A percentile compares a stretch with the other conserved stretches of the same genome.
Evolutionary conservation across 257 asterid genomes (phyloP).

Genomic region (Nicotiana undulata): DNA sequence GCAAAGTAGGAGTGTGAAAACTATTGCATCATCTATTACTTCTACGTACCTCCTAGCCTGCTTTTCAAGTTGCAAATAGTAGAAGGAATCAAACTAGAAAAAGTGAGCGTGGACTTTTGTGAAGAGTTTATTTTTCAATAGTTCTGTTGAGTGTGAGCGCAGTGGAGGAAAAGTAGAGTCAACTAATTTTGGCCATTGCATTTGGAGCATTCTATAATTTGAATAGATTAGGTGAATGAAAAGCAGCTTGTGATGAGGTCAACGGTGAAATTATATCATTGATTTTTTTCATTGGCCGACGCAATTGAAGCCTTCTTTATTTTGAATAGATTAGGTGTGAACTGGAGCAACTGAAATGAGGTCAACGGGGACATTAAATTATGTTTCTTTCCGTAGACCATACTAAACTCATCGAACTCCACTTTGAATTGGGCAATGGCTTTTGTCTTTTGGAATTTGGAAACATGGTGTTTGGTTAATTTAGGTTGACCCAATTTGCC

Average conservation of each 20-base stretch:
- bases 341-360: neutral
- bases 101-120: neutral
- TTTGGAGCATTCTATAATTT: neutral
- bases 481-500: neutral
- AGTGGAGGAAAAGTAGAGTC: neutral
- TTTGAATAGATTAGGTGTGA: neutral
- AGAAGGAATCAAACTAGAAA: neutral
- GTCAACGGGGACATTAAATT: neutral
- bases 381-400: neutral
- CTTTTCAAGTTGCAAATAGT: no score
- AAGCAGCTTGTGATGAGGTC: neutral
- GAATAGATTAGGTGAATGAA: neutral
- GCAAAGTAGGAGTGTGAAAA: no score
- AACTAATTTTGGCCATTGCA: slow-evolving; percentile 4
- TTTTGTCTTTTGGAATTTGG: slow-evolving; percentile 7
- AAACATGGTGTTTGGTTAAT: neutral
- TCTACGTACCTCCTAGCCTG: no score
- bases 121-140: neutral
- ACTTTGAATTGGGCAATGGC: neutral
- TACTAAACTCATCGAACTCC: neutral
- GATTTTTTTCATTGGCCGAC: neutral
- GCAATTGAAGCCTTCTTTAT: neutral
- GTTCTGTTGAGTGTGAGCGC: neutral
- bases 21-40: neutral
- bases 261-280: neutral